Conservation (phyloP, 306 rosid genomes). For the Ormosia semicastrata region DNA sequence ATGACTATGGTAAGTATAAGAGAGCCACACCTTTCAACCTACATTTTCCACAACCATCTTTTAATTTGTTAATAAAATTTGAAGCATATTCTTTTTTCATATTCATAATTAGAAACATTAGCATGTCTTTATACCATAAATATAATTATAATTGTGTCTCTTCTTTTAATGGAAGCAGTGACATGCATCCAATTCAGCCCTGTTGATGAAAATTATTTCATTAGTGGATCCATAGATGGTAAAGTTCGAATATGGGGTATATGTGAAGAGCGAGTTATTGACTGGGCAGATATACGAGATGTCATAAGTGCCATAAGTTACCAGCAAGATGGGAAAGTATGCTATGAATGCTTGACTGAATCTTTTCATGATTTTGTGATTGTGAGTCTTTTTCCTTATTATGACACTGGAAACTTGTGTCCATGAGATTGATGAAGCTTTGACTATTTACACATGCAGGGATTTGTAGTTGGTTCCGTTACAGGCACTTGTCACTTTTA, state of each 20-base stretch:
- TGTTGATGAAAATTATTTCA: constrained; percentile 53
- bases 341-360: constrained; percentile 13
- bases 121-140: background rate
- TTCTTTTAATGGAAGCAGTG: constrained; percentile 43
- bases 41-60: background rate
- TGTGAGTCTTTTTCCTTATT: background rate
- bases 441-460: constrained; percentile 41
- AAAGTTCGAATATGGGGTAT: constrained; percentile 77
- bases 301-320: constrained; percentile 65
- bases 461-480: constrained; percentile 59
- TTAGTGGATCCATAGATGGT: constrained; percentile 81
- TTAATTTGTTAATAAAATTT: background rate
- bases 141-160: background rate
- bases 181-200: constrained; percentile 79
- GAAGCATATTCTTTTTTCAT: background rate
- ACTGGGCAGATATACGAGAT: constrained; percentile 67
- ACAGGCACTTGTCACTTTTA: constrained; percentile 64
- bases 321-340: constrained; percentile 63
- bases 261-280: constrained; percentile 57
- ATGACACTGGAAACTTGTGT: background rate
- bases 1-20: constrained; percentile 49
- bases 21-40: background rate
- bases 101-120: constrained; percentile 5
- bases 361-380: background rate
- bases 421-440: constrained; percentile 7